Conservation (phyloP, 345 rosid species). For the Isatis tinctoria region DNA sequence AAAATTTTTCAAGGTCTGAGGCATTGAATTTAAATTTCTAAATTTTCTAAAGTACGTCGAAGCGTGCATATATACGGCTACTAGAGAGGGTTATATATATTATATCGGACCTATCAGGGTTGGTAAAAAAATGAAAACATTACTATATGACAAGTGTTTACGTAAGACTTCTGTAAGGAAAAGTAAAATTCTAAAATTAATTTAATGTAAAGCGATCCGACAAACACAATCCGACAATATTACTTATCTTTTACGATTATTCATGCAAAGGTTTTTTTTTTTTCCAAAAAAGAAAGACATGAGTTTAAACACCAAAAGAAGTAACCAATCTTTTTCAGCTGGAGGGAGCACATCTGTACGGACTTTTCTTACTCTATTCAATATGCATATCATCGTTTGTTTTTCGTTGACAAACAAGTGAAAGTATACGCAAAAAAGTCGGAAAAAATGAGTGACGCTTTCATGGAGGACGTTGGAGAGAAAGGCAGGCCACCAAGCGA, state of each 20-base stretch:
- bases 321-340: constrained; percentile 29
- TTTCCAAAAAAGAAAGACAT: constrained; percentile 9
- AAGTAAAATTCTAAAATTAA: background rate
- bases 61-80: background rate
- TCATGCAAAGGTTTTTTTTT: constrained; percentile 19
- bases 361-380: constrained; percentile 21
- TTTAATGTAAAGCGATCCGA: constrained; percentile 18
- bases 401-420: too few species aligned
- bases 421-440: too few species aligned
- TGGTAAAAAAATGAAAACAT: constrained; percentile 1
- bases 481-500: too few species aligned
- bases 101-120: background rate
- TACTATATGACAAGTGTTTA: constrained; percentile 15
- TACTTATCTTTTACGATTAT: constrained; percentile 23
- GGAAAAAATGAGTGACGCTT: too few species aligned
- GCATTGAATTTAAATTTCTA: background rate
- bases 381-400: too few species aligned
- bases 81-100: background rate
- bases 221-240: constrained; percentile 42
- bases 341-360: constrained; percentile 30
- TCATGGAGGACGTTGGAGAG: too few species aligned
- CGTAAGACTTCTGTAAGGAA: constrained; percentile 5
- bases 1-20: background rate
- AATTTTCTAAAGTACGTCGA: background rate
- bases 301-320: constrained; percentile 29